phyloP scores from a whole-genome alignment of 176 grass and related monocot species.

The Oryza punctata region DNA sequence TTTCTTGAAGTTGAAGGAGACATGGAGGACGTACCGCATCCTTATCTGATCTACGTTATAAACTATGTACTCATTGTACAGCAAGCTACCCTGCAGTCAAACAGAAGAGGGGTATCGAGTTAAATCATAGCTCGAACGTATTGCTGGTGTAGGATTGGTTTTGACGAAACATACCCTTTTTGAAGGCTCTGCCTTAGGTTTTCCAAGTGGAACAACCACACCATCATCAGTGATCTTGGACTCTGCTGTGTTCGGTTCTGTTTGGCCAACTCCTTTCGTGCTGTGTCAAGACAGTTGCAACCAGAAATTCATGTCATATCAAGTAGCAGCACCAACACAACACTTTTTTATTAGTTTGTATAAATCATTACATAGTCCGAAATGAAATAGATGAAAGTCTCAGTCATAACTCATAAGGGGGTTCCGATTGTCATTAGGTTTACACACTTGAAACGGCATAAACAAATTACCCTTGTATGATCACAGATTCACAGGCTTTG shows the following conservation, averaged over 20 bases:
- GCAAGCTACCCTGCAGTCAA: conserved; percentile 79
- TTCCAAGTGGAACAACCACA: conserved; percentile 72
- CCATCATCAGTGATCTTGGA: conserved; percentile 62
- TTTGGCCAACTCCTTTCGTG: conserved; percentile 81
- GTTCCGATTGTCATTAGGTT: not conserved
- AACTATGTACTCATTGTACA: conserved; percentile 94
- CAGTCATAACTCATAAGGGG: not conserved
- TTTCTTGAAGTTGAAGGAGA: conserved; percentile 72
- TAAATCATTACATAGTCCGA: not conserved
- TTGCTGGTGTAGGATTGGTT: not conserved
- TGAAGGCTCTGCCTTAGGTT: conserved; percentile 60
- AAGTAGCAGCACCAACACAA: not conserved
- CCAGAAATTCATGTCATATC: conserved; percentile 26
- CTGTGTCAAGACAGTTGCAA: conserved; percentile 51
- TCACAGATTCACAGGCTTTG: not conserved
- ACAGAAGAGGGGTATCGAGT: not conserved
- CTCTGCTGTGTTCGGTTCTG: conserved; percentile 52
- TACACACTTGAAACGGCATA: not conserved
- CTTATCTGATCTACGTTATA: conserved; percentile 91
- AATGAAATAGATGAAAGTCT: not conserved
- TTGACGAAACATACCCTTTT: conserved; percentile 44
- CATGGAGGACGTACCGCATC: conserved; percentile 81
- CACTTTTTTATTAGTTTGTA: not conserved
- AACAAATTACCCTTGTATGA: not conserved
- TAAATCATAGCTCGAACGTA: not conserved